Evolutionary conservation across 225 moss, liverwort and hornwort genomes (phyloP), one percentile per base, ranked within the genome.

Genomic region (Physcomitrium patens): DNA sequence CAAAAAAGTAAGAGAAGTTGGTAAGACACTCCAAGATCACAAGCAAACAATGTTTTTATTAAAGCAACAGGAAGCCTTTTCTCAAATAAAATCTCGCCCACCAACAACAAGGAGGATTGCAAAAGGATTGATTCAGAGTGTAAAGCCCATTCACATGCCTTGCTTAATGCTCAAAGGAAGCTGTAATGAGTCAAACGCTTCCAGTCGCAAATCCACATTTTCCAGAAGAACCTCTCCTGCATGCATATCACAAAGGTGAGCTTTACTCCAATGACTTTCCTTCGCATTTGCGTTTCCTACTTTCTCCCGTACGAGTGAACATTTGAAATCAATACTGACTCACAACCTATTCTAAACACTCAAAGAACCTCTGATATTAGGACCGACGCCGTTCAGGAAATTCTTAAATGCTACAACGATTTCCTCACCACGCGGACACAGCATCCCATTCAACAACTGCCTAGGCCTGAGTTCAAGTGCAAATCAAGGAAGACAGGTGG

Each of bases 141-240:
- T 8, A 22, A 43, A 66, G 63, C 46, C 41, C 41, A 60, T 79
- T 43, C 17, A 75, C 85, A 69, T 92, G 84, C 95, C 96, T 96
- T 96, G 96, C 73, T 88, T 88, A 66, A 96, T 94, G 58, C 88
- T 80, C 70, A 96, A 88, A 27, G 96, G 96, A 64, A 96, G 88
- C 63, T 94, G 96, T 61, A 96, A 82, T 48, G 91, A 94, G 71
- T 96, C 96, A 71, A 96, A 96, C 3, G 96, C 96, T 80, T 94
- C 92, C 78, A 96, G 75, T 78, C 94, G 94, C 82, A 96, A 79
- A 77, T 96, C 96, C 84, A 96, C 90, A 72, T 94, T 96, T 59
- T 96, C 96, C 76, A 96, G 72, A 74, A 91, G 82, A 71, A 92
- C 94, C 84, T 94, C 91, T 71, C 96, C 96, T 96, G 90, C 84